Base-by-base conservation (phyloP, 495 filamentous ascomycete genomes). In the Aspergillus mulundensis region DNA sequence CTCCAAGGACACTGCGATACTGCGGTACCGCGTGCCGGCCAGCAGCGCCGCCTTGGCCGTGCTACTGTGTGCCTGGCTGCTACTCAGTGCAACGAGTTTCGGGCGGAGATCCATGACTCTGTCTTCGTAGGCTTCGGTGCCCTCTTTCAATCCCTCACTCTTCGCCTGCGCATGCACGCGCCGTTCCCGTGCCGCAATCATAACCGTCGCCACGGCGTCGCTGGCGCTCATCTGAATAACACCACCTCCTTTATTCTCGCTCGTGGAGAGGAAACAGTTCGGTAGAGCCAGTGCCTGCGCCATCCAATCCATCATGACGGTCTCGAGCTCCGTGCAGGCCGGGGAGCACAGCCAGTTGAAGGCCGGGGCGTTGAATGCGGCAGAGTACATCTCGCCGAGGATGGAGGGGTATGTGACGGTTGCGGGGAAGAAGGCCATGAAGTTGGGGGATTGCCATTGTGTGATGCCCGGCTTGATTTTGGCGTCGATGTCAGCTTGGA, bases 281-380 rank as follows among this genome's bases (percentile, higher is more conserved):
- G 93, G 91, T 14, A 97, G 77, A 14, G 69, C 81, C 34, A 97
- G 70, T 12, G 89, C 74, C 59, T 87, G 81, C 20, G 86, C 89
- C 16, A 97, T 71, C 93, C 93, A 97, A 71, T 97, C 94, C 58
- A 97, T 80, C 30, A 96, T 87, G 43, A 95, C 84, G 0, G 94
- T 97, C 75, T 98, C 94, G 42, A 98, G 79, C 66, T 98, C 94
- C 5, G 94, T 98, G n/a, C 94, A 86, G 18, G 88, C 94, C 1
- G 94, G 94, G 3, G 87, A 91, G 70, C 93, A 97, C 46, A 97
- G 82, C 94, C 94, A 98, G 71, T 97, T 97, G 79, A 98, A 98
- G 8, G 89, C 89, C 11, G 94, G 90, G 3, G 88, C 89, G 7
- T 84, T 92, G 67, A 97, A 91, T 4, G 92, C 87, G 0, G 89